These are phyloP conservation scores for Otatea glauca DNA, from an alignment of 176 grass and related monocot species.

Conservation along the genomic window DNA sequence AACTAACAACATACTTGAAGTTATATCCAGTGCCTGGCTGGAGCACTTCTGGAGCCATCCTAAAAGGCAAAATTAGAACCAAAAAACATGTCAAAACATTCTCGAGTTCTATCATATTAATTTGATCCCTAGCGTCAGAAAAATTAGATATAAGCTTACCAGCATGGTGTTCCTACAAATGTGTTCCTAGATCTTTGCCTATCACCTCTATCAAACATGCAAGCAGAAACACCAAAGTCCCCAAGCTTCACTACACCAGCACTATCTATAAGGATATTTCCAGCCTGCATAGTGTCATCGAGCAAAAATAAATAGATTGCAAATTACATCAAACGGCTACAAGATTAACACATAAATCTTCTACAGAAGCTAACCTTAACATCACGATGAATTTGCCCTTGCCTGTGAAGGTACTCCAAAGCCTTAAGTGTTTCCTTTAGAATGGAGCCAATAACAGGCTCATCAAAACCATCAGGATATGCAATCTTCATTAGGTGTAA, in stretches of 20 bases:
- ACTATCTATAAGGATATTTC: slow-evolving; percentile 94
- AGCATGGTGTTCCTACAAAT: slow-evolving; percentile 99
- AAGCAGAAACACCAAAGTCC: slow-evolving; percentile 96
- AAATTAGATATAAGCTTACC: slow-evolving; percentile 51
- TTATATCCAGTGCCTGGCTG: slow-evolving; percentile 95
- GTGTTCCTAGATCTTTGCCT: slow-evolving; percentile 96
- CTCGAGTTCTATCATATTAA: slow-evolving; percentile 12
- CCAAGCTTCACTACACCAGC: slow-evolving; percentile 89
- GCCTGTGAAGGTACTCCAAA: slow-evolving; percentile 93
- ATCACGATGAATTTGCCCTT: slow-evolving; percentile 98
- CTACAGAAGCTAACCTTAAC: slow-evolving; percentile 68
- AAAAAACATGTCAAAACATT: slow-evolving; percentile 38
- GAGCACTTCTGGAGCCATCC: slow-evolving; percentile 99
- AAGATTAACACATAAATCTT: slow-evolving; percentile 13
- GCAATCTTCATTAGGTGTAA: slow-evolving; percentile 97
- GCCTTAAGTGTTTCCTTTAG: slow-evolving; percentile 98
- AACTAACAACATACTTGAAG: slow-evolving; percentile 87
- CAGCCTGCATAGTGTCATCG: slow-evolving; percentile 66
- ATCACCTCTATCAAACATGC: slow-evolving; percentile 98
- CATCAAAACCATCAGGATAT: slow-evolving; percentile 91
- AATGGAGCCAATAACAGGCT: slow-evolving; percentile 84
- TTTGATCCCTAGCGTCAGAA: slow-evolving; percentile 6
- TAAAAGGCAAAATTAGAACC: slow-evolving; percentile 48
- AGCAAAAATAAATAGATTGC: slow-evolving; percentile 26
- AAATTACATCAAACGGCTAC: background rate